These are phyloP conservation scores for Trifolium subterraneum DNA, from an alignment of 306 rosid species.

Conservation along the genomic window DNA sequence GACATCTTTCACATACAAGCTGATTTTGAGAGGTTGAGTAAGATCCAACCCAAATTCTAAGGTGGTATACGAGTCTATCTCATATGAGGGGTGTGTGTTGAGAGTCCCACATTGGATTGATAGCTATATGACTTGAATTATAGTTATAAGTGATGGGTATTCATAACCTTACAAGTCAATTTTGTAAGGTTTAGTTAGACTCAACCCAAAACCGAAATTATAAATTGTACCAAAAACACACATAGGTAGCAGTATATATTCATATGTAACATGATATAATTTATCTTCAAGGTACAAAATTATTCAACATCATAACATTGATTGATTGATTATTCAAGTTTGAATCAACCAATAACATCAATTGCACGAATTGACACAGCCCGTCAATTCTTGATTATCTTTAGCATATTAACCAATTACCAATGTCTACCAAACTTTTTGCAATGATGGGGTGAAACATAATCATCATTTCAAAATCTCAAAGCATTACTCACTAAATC, in stretches of 20 bases:
- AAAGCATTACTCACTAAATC: conserved; percentile 33
- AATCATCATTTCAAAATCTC: conserved; percentile 35
- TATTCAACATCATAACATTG: not conserved
- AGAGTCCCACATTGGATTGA: not conserved
- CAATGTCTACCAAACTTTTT: not conserved
- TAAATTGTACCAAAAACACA: not conserved
- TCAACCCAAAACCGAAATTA: not conserved
- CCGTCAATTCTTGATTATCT: not conserved
- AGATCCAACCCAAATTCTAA: not conserved
- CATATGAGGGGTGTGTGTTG: not conserved
- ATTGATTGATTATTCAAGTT: not conserved
- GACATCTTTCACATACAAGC: not conserved
- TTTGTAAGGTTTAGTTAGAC: not conserved
- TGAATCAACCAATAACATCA: not conserved
- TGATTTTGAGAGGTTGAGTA: not conserved
- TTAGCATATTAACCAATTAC: conserved; percentile 33
- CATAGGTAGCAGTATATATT: not conserved
- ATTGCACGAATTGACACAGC: not conserved
- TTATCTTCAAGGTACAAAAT: not conserved
- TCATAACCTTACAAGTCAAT: not conserved
- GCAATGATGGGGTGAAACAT: conserved; percentile 24
- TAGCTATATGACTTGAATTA: not conserved
- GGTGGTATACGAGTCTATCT: not conserved
- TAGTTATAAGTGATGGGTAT: not conserved
- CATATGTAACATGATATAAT: not conserved